Evolutionary conservation across 306 rosid species (phyloP), one percentile per base, ranked within the genome.

Genomic region (Quercus alba): DNA sequence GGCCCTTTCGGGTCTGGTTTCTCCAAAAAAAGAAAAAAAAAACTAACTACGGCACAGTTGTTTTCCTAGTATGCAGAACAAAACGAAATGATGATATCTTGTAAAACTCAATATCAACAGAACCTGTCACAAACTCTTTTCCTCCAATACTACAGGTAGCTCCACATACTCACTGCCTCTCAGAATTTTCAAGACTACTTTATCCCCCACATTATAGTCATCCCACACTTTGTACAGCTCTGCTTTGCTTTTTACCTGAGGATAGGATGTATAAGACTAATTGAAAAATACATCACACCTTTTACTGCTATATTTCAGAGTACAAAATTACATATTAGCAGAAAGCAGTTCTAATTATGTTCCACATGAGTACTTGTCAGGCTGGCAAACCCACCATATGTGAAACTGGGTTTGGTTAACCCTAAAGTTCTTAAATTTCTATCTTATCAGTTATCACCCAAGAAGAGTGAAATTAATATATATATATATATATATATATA

Each of bases 241-340:
- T 82, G 91, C 97, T 88, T 83, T 91, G 94, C 49, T 90, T 84
- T 89, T 93, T 2, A 94, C 95, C 99, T 94, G 86, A 11, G 54
- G 74, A 83, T 57, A 76, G 66, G 73, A 44, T 55, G 73, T 73
- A 79, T 35, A 70, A 51, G 73, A 77, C 1, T 75, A 54, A 44
- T 66, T 56, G 81, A 23, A 67, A 31, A 59, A 68, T 25, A 17
- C 19, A 41, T 49, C 23, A 46, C 33, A 52, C 11, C 15, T 56
- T 46, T 30, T 21, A 10, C 28, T 21, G 26, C 28, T n/a, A 56
- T 14, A 71, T 61, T 19, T 5, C 70, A 66, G 75, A 28, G 44
- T 15, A 41, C 52, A 41, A 33, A 38, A 12, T 28, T 31, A 20
- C 51, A 35, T 6, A 19, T 18, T 5, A 49, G 26, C 14, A 70